Evolutionary conservation across 257 asterid species (phyloP).

Genomic region (Solanum etuberosum): DNA sequence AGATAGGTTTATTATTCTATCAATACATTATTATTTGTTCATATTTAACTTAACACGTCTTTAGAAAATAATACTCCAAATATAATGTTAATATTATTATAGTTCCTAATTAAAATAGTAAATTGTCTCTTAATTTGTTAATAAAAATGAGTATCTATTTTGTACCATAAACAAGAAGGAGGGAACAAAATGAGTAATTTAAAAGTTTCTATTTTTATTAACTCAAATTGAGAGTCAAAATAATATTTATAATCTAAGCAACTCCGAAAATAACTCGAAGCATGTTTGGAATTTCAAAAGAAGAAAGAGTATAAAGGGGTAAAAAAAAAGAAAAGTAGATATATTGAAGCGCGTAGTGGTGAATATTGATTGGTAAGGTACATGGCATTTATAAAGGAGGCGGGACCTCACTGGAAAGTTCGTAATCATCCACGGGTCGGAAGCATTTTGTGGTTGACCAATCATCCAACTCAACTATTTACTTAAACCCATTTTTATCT

Average conservation of each 20-base stretch:
- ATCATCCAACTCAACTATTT: not conserved
- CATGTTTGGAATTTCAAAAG: no score
- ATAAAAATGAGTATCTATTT: no score
- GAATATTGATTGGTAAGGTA: not conserved
- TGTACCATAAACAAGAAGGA: not conserved
- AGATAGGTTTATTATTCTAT: no score
- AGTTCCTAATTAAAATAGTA: not conserved
- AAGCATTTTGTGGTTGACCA: constrained; percentile 29
- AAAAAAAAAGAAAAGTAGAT: no score
- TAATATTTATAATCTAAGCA: no score
- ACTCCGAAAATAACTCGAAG: no score
- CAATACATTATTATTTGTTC: no score
- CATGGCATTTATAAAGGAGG: not conserved
- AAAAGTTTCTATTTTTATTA: no score
- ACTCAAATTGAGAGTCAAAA: no score
- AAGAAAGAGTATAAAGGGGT: not conserved
- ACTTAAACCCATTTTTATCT: not conserved
- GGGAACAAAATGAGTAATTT: not conserved
- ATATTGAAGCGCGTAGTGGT: not conserved
- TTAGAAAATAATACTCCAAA: not conserved
- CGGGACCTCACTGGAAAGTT: constrained; percentile 1
- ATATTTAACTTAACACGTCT: not conserved
- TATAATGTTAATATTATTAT: not conserved
- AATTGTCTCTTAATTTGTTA: no score
- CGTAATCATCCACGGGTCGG: constrained; percentile 12